Conservation (phyloP, 2,329 filamentous ascomycete genomes). For the Cladosporium oxysporum region DNA sequence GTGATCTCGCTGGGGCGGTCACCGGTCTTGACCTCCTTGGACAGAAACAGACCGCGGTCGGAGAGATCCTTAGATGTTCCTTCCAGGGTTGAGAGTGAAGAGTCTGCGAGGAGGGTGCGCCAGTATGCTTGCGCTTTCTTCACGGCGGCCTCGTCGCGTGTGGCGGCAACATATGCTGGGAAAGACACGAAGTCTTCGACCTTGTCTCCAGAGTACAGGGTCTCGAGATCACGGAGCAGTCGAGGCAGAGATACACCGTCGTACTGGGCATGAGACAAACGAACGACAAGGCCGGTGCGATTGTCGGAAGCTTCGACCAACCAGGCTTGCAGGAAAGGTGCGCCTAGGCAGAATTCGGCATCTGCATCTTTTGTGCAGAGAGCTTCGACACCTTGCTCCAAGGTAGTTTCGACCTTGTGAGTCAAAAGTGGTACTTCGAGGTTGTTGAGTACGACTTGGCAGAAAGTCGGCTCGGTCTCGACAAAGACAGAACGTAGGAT, state of each 20-base stretch:
- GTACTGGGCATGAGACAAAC: slow-evolving; percentile 39
- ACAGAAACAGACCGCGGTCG: slow-evolving; percentile 8
- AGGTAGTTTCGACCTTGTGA: slow-evolving; percentile 18
- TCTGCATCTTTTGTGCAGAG: slow-evolving; percentile 22
- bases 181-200: slow-evolving; percentile 11
- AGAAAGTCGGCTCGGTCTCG: background rate
- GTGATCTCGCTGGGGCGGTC: slow-evolving; percentile 27
- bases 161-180: slow-evolving; percentile 13
- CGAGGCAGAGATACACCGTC: slow-evolving; percentile 50
- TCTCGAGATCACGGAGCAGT: slow-evolving; percentile 60
- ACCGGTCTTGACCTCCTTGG: slow-evolving; percentile 5
- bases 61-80: background rate
- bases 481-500: slow-evolving; percentile 44
- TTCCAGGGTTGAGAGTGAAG: background rate
- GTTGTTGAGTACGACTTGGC: slow-evolving; percentile 12
- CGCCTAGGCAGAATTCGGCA: slow-evolving; percentile 21
- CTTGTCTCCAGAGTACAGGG: slow-evolving; percentile 37
- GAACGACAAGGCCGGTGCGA: slow-evolving; percentile 31
- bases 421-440: slow-evolving; percentile 29
- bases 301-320: slow-evolving; percentile 31
- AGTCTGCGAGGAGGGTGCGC: slow-evolving; percentile 11
- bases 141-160: background rate
- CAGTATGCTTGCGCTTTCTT: slow-evolving; percentile 23
- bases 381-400: slow-evolving; percentile 20
- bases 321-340: slow-evolving; percentile 26